These are phyloP conservation scores for Suhomyces anneliseae DNA, from an alignment of 1,139 yeast species.

Conservation along the genomic window DNA sequence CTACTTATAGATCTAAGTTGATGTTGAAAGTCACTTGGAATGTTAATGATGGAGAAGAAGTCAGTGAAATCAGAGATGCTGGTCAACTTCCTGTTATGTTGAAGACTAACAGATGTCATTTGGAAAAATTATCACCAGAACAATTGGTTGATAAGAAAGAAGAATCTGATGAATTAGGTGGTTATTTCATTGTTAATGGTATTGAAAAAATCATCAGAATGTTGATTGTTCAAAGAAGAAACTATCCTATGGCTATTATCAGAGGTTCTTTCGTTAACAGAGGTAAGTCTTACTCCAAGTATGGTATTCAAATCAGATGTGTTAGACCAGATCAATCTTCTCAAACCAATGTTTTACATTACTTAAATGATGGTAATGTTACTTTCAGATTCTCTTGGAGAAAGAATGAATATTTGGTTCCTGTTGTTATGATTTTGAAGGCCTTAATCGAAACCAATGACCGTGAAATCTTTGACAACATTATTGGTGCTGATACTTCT, in stretches of 20 bases:
- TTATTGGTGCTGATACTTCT: conserved; percentile 81
- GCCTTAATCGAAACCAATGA: conserved; percentile 90
- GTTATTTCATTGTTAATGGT: conserved; percentile 94
- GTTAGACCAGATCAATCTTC: conserved; percentile 98
- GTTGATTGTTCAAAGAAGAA: conserved; percentile 96
- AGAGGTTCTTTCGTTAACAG: conserved; percentile 94
- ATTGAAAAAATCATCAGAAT: conserved; percentile 93
- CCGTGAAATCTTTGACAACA: conserved; percentile 93
- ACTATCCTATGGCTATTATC: conserved; percentile 96
- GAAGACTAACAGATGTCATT: conserved; percentile 85
- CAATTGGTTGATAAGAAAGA: conserved; percentile 78
- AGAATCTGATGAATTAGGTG: conserved; percentile 95
- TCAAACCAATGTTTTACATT: conserved; percentile 94
- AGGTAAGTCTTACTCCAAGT: conserved; percentile 86
- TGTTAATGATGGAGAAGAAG: conserved; percentile 83
- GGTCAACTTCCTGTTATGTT: conserved; percentile 94
- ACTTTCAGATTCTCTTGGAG: conserved; percentile 97
- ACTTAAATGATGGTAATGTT: conserved; percentile 92
- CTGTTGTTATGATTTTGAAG: conserved; percentile 88
- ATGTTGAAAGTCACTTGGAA: conserved; percentile 79
- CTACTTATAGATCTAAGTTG: conserved; percentile 70
- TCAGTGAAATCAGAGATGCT: conserved; percentile 81
- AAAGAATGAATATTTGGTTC: conserved; percentile 91
- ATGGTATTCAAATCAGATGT: conserved; percentile 90
- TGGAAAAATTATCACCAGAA: conserved; percentile 77